Conservation (phyloP, 176 grass and related monocot species). For the Miscanthus lutarioriparius region DNA sequence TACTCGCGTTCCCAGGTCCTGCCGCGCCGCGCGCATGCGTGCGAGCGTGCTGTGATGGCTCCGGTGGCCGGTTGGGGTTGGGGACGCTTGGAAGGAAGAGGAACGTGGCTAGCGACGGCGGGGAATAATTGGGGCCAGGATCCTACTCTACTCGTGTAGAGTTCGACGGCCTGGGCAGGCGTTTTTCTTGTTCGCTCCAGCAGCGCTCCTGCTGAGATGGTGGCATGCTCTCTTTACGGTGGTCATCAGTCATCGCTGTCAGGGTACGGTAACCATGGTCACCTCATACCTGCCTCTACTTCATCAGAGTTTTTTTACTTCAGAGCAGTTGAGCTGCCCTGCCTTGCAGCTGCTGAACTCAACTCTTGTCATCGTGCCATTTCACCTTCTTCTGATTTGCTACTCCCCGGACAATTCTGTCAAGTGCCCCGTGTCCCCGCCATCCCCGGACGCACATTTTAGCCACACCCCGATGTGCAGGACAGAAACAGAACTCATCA, state of each 20-base stretch:
- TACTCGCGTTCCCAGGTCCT: neutral
- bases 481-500: no score
- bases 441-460: no score
- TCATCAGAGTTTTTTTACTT: no score
- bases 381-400: neutral
- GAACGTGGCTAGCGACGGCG: neutral
- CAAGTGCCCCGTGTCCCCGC: neutral
- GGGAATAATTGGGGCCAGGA: neutral
- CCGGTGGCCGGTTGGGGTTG: neutral
- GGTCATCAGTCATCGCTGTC: neutral
- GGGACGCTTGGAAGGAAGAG: neutral
- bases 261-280: neutral
- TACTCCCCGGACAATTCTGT: no score
- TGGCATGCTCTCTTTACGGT: neutral
- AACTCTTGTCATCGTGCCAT: neutral
- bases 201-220: no score
- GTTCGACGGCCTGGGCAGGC: neutral
- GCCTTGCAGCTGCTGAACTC: neutral
- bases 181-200: neutral
- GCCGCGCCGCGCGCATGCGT: no score
- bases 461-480: no score
- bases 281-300: neutral
- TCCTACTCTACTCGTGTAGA: constrained; percentile 26
- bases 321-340: neutral
- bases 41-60: no score